Conservation (phyloP, 495 filamentous ascomycete species). For the Trichocladium antarcticum region DNA sequence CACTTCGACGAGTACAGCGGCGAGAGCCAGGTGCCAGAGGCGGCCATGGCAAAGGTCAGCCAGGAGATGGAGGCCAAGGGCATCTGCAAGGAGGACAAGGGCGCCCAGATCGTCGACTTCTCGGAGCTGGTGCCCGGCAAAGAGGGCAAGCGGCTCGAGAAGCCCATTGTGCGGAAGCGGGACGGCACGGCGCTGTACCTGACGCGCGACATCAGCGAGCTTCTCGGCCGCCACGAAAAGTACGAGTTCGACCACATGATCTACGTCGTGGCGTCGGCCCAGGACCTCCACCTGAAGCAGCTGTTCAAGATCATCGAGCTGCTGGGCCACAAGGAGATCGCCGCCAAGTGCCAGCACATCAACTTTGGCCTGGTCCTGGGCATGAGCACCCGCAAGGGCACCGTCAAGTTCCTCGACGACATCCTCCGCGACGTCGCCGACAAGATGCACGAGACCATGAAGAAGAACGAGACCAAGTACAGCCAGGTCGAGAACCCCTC, state of each 20-base stretch:
- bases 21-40: conserved; percentile 80
- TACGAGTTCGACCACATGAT: conserved; percentile 62
- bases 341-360: conserved; percentile 47
- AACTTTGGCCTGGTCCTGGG: conserved; percentile 52
- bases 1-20: conserved; percentile 88
- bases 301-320: conserved; percentile 55
- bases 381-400: conserved; percentile 53
- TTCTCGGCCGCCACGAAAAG: conserved; percentile 47
- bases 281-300: conserved; percentile 52
- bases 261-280: conserved; percentile 51
- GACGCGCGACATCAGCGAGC: conserved; percentile 54
- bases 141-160: conserved; percentile 45
- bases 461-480: conserved; percentile 50
- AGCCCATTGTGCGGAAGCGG: conserved; percentile 47
- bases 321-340: conserved; percentile 48
- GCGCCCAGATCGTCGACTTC: conserved; percentile 83
- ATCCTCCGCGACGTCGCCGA: conserved; percentile 51
- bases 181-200: conserved; percentile 55
- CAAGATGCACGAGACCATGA: conserved; percentile 56
- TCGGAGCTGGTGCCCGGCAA: conserved; percentile 56
- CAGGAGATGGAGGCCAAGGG: conserved; percentile 56
- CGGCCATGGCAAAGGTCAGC: conserved; percentile 63
- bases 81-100: conserved; percentile 72
- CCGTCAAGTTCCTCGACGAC: conserved; percentile 46
- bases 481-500: conserved; percentile 47